Conservation (phyloP, 768 basidiomycete genomes). For the Nidularia pulvinata region DNA sequence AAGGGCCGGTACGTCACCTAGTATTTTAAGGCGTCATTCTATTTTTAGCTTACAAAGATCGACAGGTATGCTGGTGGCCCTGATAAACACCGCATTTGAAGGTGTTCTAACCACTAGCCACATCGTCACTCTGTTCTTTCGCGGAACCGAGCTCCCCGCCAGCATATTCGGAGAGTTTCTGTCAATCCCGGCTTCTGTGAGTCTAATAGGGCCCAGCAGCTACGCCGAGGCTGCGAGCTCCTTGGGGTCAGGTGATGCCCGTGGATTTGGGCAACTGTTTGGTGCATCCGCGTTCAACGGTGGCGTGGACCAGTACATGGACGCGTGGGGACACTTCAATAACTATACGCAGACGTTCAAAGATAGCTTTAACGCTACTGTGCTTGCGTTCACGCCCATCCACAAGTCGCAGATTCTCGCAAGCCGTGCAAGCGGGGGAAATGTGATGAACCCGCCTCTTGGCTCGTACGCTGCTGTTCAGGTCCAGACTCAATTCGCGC, state of each 20-base stretch:
- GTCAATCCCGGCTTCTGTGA: constrained; percentile 15
- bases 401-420: constrained; percentile 19
- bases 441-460: constrained; percentile 20
- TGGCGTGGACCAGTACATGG: constrained; percentile 10
- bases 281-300: constrained; percentile 20
- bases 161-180: constrained; percentile 24
- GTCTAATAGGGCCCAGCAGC: constrained; percentile 12
- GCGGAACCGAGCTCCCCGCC: constrained; percentile 16
- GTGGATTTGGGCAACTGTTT: constrained; percentile 15
- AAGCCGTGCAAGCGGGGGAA: constrained; percentile 20
- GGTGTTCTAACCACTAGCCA: constrained; percentile 4
- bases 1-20: constrained; percentile 17
- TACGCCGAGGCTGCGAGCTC: constrained; percentile 15
- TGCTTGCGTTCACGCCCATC: constrained; percentile 24
- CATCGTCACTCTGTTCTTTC: constrained; percentile 15
- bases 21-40: background rate
- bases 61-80: constrained; percentile 9
- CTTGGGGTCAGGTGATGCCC: constrained; percentile 7
- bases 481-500: constrained; percentile 23
- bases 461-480: constrained; percentile 20
- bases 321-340: constrained; percentile 16
- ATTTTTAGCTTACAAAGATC: background rate
- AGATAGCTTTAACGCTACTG: constrained; percentile 8
- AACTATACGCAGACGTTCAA: constrained; percentile 13
- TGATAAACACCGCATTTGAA: constrained; percentile 5